Evolutionary conservation across 805 yeast genomes (phyloP).

Genomic region (Barnettozyma salicaria): DNA sequence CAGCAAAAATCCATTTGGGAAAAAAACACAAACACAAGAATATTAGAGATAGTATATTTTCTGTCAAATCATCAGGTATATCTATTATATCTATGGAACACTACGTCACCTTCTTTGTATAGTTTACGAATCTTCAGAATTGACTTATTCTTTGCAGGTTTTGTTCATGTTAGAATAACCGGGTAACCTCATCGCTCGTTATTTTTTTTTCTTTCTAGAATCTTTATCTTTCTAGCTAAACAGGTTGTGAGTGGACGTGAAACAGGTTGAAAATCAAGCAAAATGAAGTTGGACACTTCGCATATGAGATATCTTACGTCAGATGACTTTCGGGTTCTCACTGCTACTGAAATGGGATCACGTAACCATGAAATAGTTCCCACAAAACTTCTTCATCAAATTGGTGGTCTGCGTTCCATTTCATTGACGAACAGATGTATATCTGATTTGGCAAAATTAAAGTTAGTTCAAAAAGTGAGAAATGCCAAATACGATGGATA

Average conservation of each 20-base stretch:
- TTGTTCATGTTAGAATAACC: no score
- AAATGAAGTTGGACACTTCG: slow-evolving; percentile 86
- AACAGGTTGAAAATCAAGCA: slow-evolving; percentile 12
- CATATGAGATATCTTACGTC: slow-evolving; percentile 90
- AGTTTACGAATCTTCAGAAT: no score
- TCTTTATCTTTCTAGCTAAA: no score
- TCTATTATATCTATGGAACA: no score
- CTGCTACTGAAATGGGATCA: slow-evolving; percentile 87
- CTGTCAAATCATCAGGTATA: no score
- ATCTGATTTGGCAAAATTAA: slow-evolving; percentile 81
- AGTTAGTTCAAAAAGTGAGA: slow-evolving; percentile 67
- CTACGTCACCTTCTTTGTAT: no score
- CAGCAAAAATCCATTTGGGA: no score
- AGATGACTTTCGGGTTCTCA: slow-evolving; percentile 85
- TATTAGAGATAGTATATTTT: no score
- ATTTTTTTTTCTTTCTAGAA: not conserved
- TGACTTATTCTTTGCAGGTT: no score
- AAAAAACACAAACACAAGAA: no score
- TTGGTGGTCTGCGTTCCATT: slow-evolving; percentile 70
- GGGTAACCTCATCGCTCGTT: not conserved
- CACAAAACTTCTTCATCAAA: slow-evolving; percentile 69
- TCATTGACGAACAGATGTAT: slow-evolving; percentile 76
- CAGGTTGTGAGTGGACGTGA: not conserved
- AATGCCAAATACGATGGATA: slow-evolving; percentile 96
- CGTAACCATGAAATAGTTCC: slow-evolving; percentile 95